Evolutionary conservation across 257 asterid species (phyloP).

Genomic region (Henckelia pumila): DNA sequence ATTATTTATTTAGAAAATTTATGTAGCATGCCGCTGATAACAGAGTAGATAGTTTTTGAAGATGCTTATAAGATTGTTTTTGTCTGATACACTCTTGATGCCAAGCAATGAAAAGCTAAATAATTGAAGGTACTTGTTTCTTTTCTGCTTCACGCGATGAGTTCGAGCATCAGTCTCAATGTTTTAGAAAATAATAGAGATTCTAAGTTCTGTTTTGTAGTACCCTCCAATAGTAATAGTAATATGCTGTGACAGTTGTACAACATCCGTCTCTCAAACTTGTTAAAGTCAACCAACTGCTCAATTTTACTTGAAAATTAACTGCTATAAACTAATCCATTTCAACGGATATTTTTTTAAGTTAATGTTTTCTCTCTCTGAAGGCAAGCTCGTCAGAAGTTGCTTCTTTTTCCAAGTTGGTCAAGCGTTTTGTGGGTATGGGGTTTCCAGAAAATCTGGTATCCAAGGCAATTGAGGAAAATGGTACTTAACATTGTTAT

Average conservation of each 20-base stretch:
- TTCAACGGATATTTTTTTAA: background rate
- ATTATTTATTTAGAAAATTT: background rate
- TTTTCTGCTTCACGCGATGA: background rate
- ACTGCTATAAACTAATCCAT: background rate
- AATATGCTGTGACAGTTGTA: background rate
- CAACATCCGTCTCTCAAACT: background rate
- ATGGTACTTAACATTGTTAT: slow-evolving; percentile 32
- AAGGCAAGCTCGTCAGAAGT: slow-evolving; percentile 52
- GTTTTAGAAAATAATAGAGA: background rate
- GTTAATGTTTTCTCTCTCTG: slow-evolving; percentile 21
- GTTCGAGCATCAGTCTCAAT: background rate
- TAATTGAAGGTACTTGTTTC: background rate
- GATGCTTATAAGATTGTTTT: background rate
- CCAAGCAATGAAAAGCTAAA: background rate
- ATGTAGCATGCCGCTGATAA: background rate
- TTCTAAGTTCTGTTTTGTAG: background rate
- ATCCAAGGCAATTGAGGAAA: slow-evolving; percentile 51
- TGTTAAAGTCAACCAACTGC: background rate
- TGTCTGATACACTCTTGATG: background rate
- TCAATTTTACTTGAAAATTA: background rate
- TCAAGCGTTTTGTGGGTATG: slow-evolving; percentile 51
- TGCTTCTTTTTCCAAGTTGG: slow-evolving; percentile 29
- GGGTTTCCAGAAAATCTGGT: slow-evolving; percentile 54
- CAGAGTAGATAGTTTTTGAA: background rate
- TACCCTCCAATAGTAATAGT: background rate